Base-by-base conservation (phyloP, 805 yeast species). In the Soucietia sequanensis region DNA sequence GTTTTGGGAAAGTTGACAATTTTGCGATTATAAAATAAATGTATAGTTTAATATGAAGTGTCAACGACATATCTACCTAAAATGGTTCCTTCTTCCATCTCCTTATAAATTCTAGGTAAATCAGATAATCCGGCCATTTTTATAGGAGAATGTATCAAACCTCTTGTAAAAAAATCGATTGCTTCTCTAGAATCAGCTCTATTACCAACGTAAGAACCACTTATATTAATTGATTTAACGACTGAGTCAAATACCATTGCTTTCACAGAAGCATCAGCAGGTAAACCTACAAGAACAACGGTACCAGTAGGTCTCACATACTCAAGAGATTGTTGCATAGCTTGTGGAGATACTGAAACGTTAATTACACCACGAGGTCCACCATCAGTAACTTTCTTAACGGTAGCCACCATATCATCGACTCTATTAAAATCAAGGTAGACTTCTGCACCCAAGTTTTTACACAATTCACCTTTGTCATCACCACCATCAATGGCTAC, bases 1-100 rank as follows among this genome's bases (percentile, higher is more conserved):
- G n/a, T n/a, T n/a, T n/a, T n/a, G n/a, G n/a, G n/a, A n/a, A n/a
- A n/a, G n/a, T n/a, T n/a, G n/a, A n/a, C n/a, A n/a, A n/a, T n/a
- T n/a, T n/a, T n/a, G n/a, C n/a, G n/a, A n/a, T n/a, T n/a, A n/a
- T n/a, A n/a, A n/a, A n/a, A n/a, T n/a, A 21, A 21, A 21, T 11
- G 23, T 8, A 11, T 21, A 8, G 23, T 7, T 65, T 68, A 81
- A 60, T 78, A 77, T 42, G 73, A 58, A 31, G 85, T 80, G 70
- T 88, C 96, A 47, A 88, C 81, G 39, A 88, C 96, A 60, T 82
- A 81, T 69, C 96, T 80, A 54, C 96, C 96, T 51, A 81, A 76
- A 56, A 88, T 81, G 71, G 83, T 77, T 55, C 95, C 95, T 65
- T 79, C 72, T 64, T 75, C 83, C 95, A 88, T 88, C 61, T 78